phyloP scores from a whole-genome alignment of 106 monocot genomes.

The Dendrobium chrysotoxum region DNA sequence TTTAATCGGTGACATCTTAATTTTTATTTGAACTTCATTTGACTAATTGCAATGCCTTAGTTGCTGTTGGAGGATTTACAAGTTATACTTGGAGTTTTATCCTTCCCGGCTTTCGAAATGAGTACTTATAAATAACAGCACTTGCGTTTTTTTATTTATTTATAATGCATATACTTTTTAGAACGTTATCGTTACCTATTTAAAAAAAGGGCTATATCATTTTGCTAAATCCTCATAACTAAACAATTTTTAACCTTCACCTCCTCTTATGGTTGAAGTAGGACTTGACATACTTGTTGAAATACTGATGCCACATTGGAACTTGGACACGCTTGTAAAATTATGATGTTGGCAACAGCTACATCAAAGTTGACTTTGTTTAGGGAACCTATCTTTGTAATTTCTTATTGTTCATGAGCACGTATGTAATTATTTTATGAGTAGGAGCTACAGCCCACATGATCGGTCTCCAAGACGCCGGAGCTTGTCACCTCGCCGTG shows the following conservation, averaged over 20 bases:
- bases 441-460: slow-evolving; percentile 70
- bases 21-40: slow-evolving; percentile 1
- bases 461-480: slow-evolving; percentile 61
- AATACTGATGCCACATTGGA: too few species aligned
- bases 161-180: background rate
- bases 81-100: too few species aligned
- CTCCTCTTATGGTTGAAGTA: background rate
- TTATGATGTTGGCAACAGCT: too few species aligned
- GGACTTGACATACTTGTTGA: background rate
- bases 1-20: background rate
- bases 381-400: background rate
- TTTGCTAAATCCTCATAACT: too few species aligned
- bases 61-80: too few species aligned
- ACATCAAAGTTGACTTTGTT: background rate
- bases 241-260: background rate
- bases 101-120: background rate
- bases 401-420: background rate
- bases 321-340: too few species aligned
- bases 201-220: background rate
- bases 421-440: background rate
- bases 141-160: background rate
- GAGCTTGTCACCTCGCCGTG: slow-evolving; percentile 54
- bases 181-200: too few species aligned
- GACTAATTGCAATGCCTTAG: background rate
- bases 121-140: too few species aligned